Base-by-base conservation (phyloP, 1,284 basidiomycete genomes). In the Crucibulum parvulum region DNA sequence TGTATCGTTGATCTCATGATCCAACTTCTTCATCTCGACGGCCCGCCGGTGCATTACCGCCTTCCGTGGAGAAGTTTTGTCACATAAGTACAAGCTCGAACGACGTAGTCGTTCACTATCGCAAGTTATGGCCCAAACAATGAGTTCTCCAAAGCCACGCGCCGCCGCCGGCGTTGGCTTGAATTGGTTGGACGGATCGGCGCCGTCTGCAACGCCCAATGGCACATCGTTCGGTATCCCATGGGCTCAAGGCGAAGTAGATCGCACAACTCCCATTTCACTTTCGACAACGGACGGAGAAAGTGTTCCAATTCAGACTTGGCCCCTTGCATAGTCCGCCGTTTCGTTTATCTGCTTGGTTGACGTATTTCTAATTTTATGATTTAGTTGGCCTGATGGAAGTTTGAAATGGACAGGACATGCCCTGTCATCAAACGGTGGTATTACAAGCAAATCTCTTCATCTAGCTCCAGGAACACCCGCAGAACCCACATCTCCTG, bases 351-450 rank as follows among this genome's bases (percentile, higher is more conserved):
- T 36, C 50, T 31, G 51, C 35, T 56, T 57, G 7, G 35, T 53
- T 11, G 35, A 56, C n/a, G 50, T 52, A 34, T 39, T 13, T 43
- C 35, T 38, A 11, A 56, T 15, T 43, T 35, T 51, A n/a, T 39
- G 8, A 34, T 55, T 15, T 51, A 80, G 78, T 56, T 81, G 79
- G 79, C 79, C 79, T 11, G 78, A 80, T 56, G 79, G 78, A 11
- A 76, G 71, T 53, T 63, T 81, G 37, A 81, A 81, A 61, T 81
- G 78, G 78, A 79, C 78, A 15, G 79, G 78, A 7, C 79, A 81
- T 58, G 72, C 78, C 24, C 64, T 81, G 35, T 64, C 72, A 15
- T 69, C 75, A 0, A 69, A 75, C 53, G 56, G 66, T 7, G 71
- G 69, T 8, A 51, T 41, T 15, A 68, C 76, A 31, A 54, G 62